A percentile compares a stretch with the other conserved stretches of the same genome.
Conservation (phyloP, 2,329 filamentous ascomycete genomes). For the Apiospora rasikravindrae region DNA sequence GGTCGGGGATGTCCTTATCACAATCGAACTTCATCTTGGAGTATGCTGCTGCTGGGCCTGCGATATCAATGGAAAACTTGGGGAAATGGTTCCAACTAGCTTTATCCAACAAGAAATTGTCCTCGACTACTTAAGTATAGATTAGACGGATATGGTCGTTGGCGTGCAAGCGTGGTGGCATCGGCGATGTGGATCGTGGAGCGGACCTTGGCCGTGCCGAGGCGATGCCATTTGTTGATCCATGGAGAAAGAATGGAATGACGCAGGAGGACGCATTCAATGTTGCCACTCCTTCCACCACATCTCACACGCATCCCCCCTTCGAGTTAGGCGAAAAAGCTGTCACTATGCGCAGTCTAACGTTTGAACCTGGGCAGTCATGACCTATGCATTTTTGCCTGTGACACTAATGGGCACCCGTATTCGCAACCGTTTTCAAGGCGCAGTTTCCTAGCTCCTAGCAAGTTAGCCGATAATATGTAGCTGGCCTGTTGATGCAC, state of each 20-base stretch:
- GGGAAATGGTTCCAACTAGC: neutral
- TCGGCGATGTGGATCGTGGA: neutral
- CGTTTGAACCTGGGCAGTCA: neutral
- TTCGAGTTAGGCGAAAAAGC: neutral
- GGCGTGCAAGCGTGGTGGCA: neutral
- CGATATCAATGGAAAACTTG: neutral
- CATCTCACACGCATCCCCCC: neutral
- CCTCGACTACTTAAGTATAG: neutral
- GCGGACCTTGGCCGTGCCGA: neutral
- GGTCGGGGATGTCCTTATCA: constrained; percentile 19
- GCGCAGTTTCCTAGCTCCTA: no score
- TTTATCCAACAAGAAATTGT: no score
- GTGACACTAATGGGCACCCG: no score
- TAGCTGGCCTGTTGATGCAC: neutral
- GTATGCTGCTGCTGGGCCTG: neutral
- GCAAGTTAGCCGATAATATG: neutral
- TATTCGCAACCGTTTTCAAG: no score
- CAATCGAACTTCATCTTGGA: constrained; percentile 15
- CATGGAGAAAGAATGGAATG: neutral
- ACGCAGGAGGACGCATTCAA: neutral
- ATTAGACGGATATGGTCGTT: neutral
- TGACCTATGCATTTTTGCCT: no score
- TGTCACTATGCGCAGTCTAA: neutral
- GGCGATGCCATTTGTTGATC: neutral
- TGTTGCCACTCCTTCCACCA: neutral